Evolutionary conservation across 768 basidiomycete species (phyloP), one percentile per base, ranked within the genome.

Genomic region (Steccherinum ochraceum): DNA sequence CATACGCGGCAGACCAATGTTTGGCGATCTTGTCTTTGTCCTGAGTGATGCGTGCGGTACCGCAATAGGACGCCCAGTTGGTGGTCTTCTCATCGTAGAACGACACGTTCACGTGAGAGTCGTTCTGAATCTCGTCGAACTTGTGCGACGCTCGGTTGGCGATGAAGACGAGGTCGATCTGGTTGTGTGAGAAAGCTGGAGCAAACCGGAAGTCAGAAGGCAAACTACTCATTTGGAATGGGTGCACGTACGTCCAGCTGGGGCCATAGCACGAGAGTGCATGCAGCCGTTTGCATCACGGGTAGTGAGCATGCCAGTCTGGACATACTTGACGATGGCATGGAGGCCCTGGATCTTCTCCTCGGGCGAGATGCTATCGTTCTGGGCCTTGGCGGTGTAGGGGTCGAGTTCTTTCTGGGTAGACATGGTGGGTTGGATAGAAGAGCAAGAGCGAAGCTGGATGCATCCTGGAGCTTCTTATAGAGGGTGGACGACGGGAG

Each of bases 231-330:
- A n/a, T 0, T 5, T 12, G 0, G 25, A 21, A 35, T 10, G 40
- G 27, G 12, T 13, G 23, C 3, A 64, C 81, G 40, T 57, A 88
- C 87, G 78, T 35, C 75, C 70, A n/a, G 78, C 72, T 18, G 86
- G 85, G 13, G 77, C 73, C 92, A 94, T 93, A 21, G 84, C 84
- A 50, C 91, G 78, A 5, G 89, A 81, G 65, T 93, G 91, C 19
- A 94, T 66, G 40, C 77, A 70, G 0, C 89, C 89, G 49, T 79
- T 72, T 12, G 74, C 61, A 16, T 81, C 75, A 30, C 85, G 83
- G 12, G 88, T 89, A 10, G 87, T 86, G 18, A 93, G 69, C 84
- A 93, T 89, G 48, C 84, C 86, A 0, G 78, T 81, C 58, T 79
- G 73, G 7, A 83, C 81, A 1, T 71, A 68, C 51, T 81, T 77